Percentiles rank a stretch among this genome's conserved stretches.
phyloP scores from a whole-genome alignment of 1,139 yeast species.

The Debaryomyces sp. region DNA sequence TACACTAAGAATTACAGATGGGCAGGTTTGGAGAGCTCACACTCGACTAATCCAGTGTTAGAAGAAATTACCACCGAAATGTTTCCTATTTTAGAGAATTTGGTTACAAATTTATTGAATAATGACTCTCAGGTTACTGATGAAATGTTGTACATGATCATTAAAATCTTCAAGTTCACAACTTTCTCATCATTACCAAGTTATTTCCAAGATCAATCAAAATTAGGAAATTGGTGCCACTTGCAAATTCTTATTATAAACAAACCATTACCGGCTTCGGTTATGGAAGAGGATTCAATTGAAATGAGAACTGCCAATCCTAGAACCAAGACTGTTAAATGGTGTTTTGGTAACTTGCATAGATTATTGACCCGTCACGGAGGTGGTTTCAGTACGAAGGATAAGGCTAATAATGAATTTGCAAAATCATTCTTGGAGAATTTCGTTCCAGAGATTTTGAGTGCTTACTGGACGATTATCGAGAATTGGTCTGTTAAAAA shows the following conservation, averaged over 20 bases:
- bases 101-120: slow-evolving; percentile 44
- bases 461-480: slow-evolving; percentile 60
- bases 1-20: slow-evolving; percentile 62
- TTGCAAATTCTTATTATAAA: slow-evolving; percentile 56
- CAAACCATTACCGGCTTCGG: slow-evolving; percentile 41
- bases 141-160: slow-evolving; percentile 60
- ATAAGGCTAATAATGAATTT: slow-evolving; percentile 40
- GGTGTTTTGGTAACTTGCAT: slow-evolving; percentile 73
- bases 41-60: slow-evolving; percentile 44
- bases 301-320: slow-evolving; percentile 44
- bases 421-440: slow-evolving; percentile 49
- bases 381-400: slow-evolving; percentile 46
- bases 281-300: slow-evolving; percentile 37
- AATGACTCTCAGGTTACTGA: slow-evolving; percentile 41
- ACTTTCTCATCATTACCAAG: slow-evolving; percentile 60
- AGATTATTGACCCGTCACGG: slow-evolving; percentile 61
- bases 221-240: slow-evolving; percentile 66
- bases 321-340: slow-evolving; percentile 64
- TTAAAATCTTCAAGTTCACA: slow-evolving; percentile 66
- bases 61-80: slow-evolving; percentile 49
- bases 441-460: slow-evolving; percentile 63
- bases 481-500: slow-evolving; percentile 59
- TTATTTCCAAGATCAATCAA: slow-evolving; percentile 53
- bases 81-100: slow-evolving; percentile 59
- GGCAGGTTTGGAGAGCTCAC: slow-evolving; percentile 48